A percentile compares a stretch with the other conserved stretches of the same genome.
phyloP scores from a whole-genome alignment of 768 basidiomycete genomes.

The Boletus reticulatus region DNA sequence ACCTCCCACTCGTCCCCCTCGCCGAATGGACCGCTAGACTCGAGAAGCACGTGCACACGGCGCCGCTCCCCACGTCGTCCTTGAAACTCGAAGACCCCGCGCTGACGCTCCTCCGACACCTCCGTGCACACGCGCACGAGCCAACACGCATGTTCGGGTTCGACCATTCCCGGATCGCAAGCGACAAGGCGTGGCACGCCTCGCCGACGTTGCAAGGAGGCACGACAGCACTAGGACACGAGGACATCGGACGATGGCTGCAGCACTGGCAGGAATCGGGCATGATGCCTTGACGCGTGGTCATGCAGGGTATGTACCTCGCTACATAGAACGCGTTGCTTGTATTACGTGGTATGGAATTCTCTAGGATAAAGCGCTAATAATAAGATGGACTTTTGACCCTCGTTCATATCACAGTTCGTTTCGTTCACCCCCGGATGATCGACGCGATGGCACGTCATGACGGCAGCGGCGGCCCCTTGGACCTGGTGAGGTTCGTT shows the following conservation, averaged over 20 bases:
- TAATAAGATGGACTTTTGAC: no score
- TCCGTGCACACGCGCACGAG: not conserved
- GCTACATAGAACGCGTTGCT: no score
- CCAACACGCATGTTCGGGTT: constrained; percentile 1
- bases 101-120: not conserved
- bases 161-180: not conserved
- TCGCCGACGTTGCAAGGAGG: constrained; percentile 7
- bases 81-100: constrained; percentile 1
- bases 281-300: not conserved
- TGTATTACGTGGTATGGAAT: no score
- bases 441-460: not conserved
- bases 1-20: constrained; percentile 8
- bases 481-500: no score
- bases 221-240: not conserved
- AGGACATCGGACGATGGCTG: constrained; percentile 10
- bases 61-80: not conserved
- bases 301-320: no score
- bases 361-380: no score
- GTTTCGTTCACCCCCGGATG: not conserved
- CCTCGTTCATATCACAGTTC: not conserved
- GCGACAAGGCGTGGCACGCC: constrained; percentile 7
- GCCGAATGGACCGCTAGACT: constrained; percentile 11
- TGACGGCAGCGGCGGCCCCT: not conserved
- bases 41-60: not conserved
- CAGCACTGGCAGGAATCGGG: constrained; percentile 8